Conservation (phyloP, 768 basidiomycete species). For the Suillus discolor region DNA sequence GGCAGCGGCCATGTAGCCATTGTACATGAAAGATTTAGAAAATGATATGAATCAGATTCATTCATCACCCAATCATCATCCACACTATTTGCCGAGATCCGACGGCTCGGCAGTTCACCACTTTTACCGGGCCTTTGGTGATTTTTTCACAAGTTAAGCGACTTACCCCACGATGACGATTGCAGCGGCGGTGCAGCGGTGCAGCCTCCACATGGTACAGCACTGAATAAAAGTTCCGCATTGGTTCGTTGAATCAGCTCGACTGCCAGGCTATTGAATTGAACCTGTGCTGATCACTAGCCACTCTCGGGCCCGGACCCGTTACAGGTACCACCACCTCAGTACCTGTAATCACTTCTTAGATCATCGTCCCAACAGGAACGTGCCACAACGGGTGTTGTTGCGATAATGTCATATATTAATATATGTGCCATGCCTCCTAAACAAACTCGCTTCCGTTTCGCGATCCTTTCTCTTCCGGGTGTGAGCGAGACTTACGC, state of each 20-base stretch:
- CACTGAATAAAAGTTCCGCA: background rate
- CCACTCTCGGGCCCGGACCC: no score
- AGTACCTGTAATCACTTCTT: background rate
- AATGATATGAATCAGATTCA: background rate
- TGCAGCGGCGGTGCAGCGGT: background rate
- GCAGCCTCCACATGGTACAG: no score
- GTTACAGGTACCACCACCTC: background rate
- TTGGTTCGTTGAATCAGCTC: background rate
- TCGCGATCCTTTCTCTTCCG: background rate
- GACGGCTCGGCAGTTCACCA: background rate
- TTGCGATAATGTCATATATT: background rate
- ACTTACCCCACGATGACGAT: background rate
- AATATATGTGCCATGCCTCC: background rate
- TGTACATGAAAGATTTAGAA: background rate
- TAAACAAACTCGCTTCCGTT: background rate
- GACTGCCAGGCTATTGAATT: background rate
- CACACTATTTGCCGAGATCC: background rate
- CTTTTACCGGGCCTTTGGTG: no score
- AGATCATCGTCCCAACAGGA: background rate
- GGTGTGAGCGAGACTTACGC: background rate
- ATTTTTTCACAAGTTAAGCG: no score
- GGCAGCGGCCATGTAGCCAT: conserved; percentile 22
- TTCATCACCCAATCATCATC: no score
- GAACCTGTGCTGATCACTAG: background rate
- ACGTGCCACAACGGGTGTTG: background rate